phyloP scores from a whole-genome alignment of 805 yeast genomes.

The Wickerhamiella galacta region DNA sequence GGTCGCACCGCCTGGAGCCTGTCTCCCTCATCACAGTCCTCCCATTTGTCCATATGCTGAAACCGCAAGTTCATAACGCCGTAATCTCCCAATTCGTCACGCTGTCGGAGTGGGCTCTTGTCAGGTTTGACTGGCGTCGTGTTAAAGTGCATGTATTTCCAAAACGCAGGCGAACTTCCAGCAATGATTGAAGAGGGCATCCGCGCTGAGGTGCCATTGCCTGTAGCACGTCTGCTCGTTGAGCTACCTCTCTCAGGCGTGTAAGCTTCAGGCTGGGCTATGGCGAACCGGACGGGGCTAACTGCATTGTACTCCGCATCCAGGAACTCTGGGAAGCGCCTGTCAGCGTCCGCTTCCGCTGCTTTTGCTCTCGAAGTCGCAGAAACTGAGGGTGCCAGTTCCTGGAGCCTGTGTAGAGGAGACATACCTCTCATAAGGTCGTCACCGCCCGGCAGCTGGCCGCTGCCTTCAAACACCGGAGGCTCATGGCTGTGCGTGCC shows the following conservation, averaged over 20 bases:
- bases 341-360: constrained; percentile 4
- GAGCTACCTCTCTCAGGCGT: constrained; percentile 42
- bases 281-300: constrained; percentile 8
- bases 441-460: too few species aligned
- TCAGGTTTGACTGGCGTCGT: constrained; percentile 25
- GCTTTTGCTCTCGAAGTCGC: too few species aligned
- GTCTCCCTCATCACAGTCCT: too few species aligned
- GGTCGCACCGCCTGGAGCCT: too few species aligned
- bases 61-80: not conserved
- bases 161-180: constrained; percentile 65
- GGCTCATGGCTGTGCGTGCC: too few species aligned
- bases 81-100: not conserved
- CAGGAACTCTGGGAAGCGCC: constrained; percentile 5
- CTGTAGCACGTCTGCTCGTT: not conserved
- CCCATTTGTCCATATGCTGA: too few species aligned
- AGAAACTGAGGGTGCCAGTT: too few species aligned
- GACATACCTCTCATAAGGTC: too few species aligned
- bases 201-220: not conserved
- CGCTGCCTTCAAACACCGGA: too few species aligned
- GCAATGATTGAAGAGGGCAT: constrained; percentile 25
- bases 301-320: constrained; percentile 3
- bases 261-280: constrained; percentile 40
- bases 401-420: too few species aligned
- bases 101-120: not conserved
- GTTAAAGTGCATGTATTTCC: constrained; percentile 77